phyloP scores from a whole-genome alignment of 2,329 filamentous ascomycete genomes.

The Scedosporium aurantiacum region DNA sequence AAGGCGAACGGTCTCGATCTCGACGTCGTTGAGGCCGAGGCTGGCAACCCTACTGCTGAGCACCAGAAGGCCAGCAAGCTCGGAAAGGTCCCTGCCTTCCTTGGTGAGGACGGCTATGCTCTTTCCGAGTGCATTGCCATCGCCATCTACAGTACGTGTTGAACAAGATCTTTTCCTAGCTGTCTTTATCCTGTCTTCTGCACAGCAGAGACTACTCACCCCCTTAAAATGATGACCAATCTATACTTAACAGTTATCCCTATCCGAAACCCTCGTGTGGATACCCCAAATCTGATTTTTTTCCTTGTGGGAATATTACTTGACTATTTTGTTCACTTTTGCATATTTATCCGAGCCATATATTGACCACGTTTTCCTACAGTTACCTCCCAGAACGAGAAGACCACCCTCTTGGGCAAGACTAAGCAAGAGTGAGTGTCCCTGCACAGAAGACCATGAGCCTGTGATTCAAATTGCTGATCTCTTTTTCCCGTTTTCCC shows the following conservation, averaged over 20 bases:
- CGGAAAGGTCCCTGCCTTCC: constrained; percentile 85
- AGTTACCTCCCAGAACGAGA: constrained; percentile 99
- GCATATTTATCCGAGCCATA: neutral
- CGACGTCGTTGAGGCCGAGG: constrained; percentile 66
- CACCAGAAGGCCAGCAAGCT: constrained; percentile 81
- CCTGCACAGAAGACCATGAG: neutral
- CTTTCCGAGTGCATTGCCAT: constrained; percentile 89
- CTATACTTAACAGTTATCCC: constrained; percentile 87
- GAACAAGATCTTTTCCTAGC: constrained; percentile 8
- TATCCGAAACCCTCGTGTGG: constrained; percentile 89
- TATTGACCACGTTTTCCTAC: constrained; percentile 21
- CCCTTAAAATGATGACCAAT: constrained; percentile 54
- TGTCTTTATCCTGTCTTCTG: constrained; percentile 17
- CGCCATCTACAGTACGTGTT: constrained; percentile 85
- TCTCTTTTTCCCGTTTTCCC: too few relatives aligned
- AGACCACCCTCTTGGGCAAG: constrained; percentile 98
- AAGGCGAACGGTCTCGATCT: constrained; percentile 96
- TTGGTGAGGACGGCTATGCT: constrained; percentile 81
- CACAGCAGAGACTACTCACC: constrained; percentile 5
- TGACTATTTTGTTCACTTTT: constrained; percentile 2
- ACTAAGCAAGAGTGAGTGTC: constrained; percentile 91
- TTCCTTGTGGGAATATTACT: constrained; percentile 14
- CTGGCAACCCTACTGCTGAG: constrained; percentile 55
- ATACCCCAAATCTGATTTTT: constrained; percentile 61
- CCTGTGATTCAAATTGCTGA: neutral